Base-by-base conservation (phyloP, 495 filamentous ascomycete genomes). In the Penicillium argentinense region DNA sequence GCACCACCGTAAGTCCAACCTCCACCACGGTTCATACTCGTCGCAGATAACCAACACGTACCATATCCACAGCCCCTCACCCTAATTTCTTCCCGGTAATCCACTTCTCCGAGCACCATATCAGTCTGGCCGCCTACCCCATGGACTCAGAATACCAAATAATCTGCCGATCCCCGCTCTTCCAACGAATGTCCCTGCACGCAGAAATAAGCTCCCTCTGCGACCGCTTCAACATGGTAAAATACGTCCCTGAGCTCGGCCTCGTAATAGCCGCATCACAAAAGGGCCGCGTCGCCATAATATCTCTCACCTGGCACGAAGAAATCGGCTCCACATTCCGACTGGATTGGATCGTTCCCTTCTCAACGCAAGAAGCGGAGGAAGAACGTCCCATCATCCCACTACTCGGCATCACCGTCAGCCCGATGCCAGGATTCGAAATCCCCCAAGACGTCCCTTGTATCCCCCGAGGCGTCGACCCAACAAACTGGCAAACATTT, bases 221-320 rank as follows among this genome's bases (percentile, higher is more conserved):
- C 44, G 79, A 91, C 56, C 85, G 92, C 4, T 71, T 96, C 19
- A 88, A 86, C 67, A 86, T 92, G 81, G 66, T 85, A 5, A 68
- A 82, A 18, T 80, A 87, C 43, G 80, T 97, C 19, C 87, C 88
- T 0, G 87, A 93, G 47, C 74, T 95, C 13, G 87, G 82, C 5
- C 70, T 97, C 22, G 79, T 95, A 3, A 68, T 91, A 7, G 77
- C 84, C 0, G 91, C 80, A 5, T 85, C 84, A 4, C 80, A 88
- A 34, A 79, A 76, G 40, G 93, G 93, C 12, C 80, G 86, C 8
- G 88, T 85, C 8, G 87, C 80, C 1, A 68, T 97, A 2, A 68
- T 96, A 26, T 80, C 85, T 1, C 71, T 92, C 21, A 92, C 88
- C 3, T 62, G 73, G 49, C 60, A 66, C 28, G 44, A 68, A 27